These are phyloP conservation scores for Xylariales sp. DNA, from an alignment of 2,329 filamentous ascomycete species.

Conservation along the genomic window DNA sequence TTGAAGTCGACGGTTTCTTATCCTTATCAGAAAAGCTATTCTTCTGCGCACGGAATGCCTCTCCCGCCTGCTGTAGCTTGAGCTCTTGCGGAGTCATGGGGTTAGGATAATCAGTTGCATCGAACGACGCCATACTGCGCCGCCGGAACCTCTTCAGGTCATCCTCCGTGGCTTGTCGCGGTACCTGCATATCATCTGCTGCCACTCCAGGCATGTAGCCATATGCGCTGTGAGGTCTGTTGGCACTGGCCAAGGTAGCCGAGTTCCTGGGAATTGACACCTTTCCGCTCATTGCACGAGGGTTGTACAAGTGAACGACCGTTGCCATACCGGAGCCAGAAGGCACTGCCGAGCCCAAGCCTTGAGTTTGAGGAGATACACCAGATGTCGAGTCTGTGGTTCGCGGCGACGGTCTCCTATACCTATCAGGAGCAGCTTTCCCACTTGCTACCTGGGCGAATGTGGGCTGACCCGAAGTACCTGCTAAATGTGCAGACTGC, in stretches of 20 bases:
- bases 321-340: slow-evolving; percentile 51
- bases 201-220: slow-evolving; percentile 39
- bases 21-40: slow-evolving; percentile 31
- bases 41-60: slow-evolving; percentile 28
- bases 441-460: slow-evolving; percentile 53
- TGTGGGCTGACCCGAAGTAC: slow-evolving; percentile 40
- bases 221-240: slow-evolving; percentile 51
- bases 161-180: slow-evolving; percentile 54
- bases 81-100: slow-evolving; percentile 33
- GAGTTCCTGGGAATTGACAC: slow-evolving; percentile 26
- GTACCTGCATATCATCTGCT: slow-evolving; percentile 66
- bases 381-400: slow-evolving; percentile 43
- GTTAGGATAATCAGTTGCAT: slow-evolving; percentile 39
- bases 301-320: slow-evolving; percentile 51
- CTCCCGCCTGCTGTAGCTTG: slow-evolving; percentile 26
- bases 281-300: slow-evolving; percentile 32
- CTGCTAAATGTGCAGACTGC: slow-evolving; percentile 37
- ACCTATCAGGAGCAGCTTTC: slow-evolving; percentile 76
- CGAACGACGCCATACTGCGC: slow-evolving; percentile 71
- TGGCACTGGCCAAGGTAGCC: slow-evolving; percentile 33
- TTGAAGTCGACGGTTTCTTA: slow-evolving; percentile 29
- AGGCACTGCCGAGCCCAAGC: slow-evolving; percentile 40
- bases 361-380: slow-evolving; percentile 21
- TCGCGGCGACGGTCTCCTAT: slow-evolving; percentile 62
- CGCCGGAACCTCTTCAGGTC: slow-evolving; percentile 72